Base-by-base conservation (phyloP, 257 asterid genomes). In the Forsythia suspensa region DNA sequence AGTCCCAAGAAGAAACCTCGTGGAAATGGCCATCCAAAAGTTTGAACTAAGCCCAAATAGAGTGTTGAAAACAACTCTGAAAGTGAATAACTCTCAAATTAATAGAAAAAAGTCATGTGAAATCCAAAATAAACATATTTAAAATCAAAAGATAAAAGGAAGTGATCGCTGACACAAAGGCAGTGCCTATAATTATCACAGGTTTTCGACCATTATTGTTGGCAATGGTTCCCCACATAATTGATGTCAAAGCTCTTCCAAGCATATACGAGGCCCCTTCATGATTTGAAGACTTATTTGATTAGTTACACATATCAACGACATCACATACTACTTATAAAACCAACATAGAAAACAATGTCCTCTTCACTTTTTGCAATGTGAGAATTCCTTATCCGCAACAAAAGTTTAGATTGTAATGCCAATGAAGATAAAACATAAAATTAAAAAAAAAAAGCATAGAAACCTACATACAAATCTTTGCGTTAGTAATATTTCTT, bases 121-220 rank as follows among this genome's bases (percentile, higher is more conserved):
- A 41, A 20, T 70, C 41, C 51, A 16, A 66, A 34, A 59, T 59
- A 77, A 29, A 29, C 34, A 6, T 16, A 40, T 73, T 43, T 40
- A 41, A 37, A 76, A 81, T 15, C 20, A 44, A 57, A 20, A 5
- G 24, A 57, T 16, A 21, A 24, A 34, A 29, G 34, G 38, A 44
- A 40, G 11, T 15, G 67, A 42, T 76, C 61, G 80, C 94, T 86
- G 38, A 92, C 97, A 89, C 83, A 70, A 91, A 12, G 80, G 87
- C 82, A 44, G 73, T 84, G 86, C 98, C 95, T 34, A 91, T 82
- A 52, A 94, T 79, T 59, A 92, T 79, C 41, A 90, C 94, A 59
- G 92, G 97, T 21, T 89, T 90, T 74, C 97, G 92, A 44, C 96
- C 97, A 76, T 88, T 89, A 79, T 82, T 88, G 84, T 92, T 96